phyloP scores from a whole-genome alignment of 352 stramenopile genomes.

The Phytophthora tubulina region DNA sequence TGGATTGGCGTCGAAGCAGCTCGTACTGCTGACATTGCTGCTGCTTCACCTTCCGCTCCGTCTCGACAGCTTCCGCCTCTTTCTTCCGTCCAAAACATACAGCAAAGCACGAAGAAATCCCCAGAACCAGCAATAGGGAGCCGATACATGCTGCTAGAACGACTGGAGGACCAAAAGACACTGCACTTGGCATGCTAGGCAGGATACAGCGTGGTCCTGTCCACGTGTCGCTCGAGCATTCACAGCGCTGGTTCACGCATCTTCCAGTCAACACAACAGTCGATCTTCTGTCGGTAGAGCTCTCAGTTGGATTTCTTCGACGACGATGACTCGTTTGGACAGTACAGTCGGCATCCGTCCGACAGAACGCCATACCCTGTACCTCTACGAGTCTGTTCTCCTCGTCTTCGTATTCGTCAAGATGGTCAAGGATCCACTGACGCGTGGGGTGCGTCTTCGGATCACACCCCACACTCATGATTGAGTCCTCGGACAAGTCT shows the following conservation, averaged over 20 bases:
- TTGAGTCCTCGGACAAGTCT: constrained; percentile 46
- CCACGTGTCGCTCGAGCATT: constrained; percentile 50
- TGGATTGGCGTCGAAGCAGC: constrained; percentile 31
- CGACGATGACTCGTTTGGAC: constrained; percentile 32
- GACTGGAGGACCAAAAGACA: constrained; percentile 40
- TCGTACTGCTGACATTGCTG: constrained; percentile 43
- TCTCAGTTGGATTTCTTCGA: not conserved
- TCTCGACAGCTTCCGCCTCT: constrained; percentile 21
- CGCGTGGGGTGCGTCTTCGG: constrained; percentile 69
- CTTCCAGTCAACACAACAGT: constrained; percentile 35
- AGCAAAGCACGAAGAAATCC: constrained; percentile 27
- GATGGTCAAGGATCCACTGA: constrained; percentile 81
- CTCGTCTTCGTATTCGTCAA: constrained; percentile 78
- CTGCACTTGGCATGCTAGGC: constrained; percentile 15
- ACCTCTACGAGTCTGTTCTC: constrained; percentile 71
- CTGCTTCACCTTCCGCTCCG: constrained; percentile 37
- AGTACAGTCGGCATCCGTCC: constrained; percentile 66
- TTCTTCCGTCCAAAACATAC: constrained; percentile 30
- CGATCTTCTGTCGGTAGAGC: constrained; percentile 3
- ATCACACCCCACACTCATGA: constrained; percentile 71
- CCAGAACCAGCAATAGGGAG: constrained; percentile 22
- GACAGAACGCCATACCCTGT: constrained; percentile 70
- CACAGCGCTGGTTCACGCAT: constrained; percentile 57
- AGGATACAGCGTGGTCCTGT: constrained; percentile 61
- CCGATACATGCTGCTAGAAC: constrained; percentile 30